These are phyloP conservation scores for Rutstroemia sp. DNA, from an alignment of 2,329 filamentous ascomycete species.

Conservation along the genomic window DNA sequence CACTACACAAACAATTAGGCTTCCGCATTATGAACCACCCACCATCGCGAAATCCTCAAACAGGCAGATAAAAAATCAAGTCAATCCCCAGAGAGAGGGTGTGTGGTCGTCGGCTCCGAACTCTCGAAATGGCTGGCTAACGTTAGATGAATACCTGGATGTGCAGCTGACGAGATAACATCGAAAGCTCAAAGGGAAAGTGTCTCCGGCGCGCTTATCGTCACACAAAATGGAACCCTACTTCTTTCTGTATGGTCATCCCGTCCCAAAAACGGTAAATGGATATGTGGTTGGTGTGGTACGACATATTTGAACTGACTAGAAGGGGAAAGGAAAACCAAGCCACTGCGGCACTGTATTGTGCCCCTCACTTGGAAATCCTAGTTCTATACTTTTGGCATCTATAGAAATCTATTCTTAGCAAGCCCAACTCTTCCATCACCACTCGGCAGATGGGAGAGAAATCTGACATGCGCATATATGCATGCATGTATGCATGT, in stretches of 20 bases:
- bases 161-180: too few relatives aligned
- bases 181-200: background rate
- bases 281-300: background rate
- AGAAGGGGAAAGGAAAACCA: too few relatives aligned
- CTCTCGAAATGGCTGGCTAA: background rate
- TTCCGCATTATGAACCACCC: background rate
- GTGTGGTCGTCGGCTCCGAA: background rate
- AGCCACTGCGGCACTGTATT: too few relatives aligned
- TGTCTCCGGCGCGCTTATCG: background rate
- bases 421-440: too few relatives aligned
- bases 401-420: too few relatives aligned
- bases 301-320: background rate
- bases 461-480: too few relatives aligned
- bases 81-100: background rate
- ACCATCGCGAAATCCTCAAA: background rate
- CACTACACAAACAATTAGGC: background rate
- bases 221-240: background rate
- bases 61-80: background rate
- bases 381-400: too few relatives aligned
- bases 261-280: background rate
- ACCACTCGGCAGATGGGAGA: too few relatives aligned
- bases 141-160: too few relatives aligned
- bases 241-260: background rate
- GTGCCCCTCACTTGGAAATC: too few relatives aligned
- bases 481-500: too few relatives aligned